Evolutionary conservation across 139 green algal genomes (phyloP), one percentile per base, ranked within the genome.

Genomic region (Gonium pectorale): DNA sequence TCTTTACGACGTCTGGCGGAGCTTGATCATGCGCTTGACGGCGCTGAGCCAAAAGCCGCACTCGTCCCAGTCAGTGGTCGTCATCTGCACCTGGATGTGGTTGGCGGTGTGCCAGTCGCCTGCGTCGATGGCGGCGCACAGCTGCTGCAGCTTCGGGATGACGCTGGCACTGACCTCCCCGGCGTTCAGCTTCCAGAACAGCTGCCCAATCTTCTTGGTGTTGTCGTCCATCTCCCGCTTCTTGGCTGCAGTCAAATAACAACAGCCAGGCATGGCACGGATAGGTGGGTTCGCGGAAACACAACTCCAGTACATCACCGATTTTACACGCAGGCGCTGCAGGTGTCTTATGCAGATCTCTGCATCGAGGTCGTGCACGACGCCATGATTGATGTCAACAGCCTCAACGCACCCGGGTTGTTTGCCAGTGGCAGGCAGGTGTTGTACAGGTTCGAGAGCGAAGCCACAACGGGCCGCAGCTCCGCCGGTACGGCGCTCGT

Each of bases 221-320:
- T 96, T 97, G 95, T 99, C 97, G n/a, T 99, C 97, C 83, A 98
- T 95, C 84, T 99, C 97, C 2, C 96, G 93, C 90, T 94, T 95
- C 90, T 97, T 97, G 51, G 86, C 88, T 90, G 88, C 49, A 81
- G 9, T n/a, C n/a, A n/a, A n/a, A n/a, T n/a, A n/a, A n/a, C n/a
- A n/a, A n/a, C n/a, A n/a, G n/a, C n/a, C n/a, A n/a, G n/a, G n/a
- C n/a, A n/a, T n/a, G n/a, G n/a, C n/a, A n/a, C n/a, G n/a, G n/a
- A n/a, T n/a, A n/a, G n/a, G n/a, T n/a, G n/a, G n/a, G n/a, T n/a
- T n/a, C n/a, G n/a, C n/a, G n/a, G n/a, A n/a, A n/a, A n/a, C n/a
- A n/a, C n/a, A n/a, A n/a, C n/a, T n/a, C n/a, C n/a, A n/a, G n/a
- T n/a, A n/a, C n/a, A n/a, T n/a, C n/a, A n/a, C n/a, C n/a, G n/a